A percentile compares a stretch with the other conserved stretches of the same genome.
Evolutionary conservation across 2,329 filamentous ascomycete species (phyloP).

Genomic region (Colletotrichum sp.): DNA sequence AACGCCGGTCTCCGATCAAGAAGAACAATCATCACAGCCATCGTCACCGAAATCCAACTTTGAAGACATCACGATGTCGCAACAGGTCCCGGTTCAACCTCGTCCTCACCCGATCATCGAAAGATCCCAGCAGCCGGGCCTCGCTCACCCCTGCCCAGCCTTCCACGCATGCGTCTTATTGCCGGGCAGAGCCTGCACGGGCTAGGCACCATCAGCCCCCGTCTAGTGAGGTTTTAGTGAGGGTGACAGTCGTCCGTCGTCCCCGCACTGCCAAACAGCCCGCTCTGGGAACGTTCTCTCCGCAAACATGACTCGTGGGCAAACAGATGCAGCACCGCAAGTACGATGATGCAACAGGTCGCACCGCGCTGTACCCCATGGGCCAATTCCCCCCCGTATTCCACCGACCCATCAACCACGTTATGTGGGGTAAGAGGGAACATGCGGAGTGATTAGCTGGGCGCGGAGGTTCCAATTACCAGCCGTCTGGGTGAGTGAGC

Average conservation of each 20-base stretch:
- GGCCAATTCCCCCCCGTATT: not conserved
- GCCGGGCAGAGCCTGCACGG: not conserved
- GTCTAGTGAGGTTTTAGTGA: not conserved
- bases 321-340: not conserved
- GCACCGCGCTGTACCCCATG: slow-evolving; percentile 13
- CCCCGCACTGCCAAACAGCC: not conserved
- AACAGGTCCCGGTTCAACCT: not conserved
- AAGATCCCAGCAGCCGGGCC: not conserved
- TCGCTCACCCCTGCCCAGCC: not conserved
- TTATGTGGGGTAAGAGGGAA: slow-evolving; percentile 3
- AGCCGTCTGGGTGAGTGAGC: not conserved
- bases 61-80: not conserved
- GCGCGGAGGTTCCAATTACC: not conserved
- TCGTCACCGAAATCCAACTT: not conserved
- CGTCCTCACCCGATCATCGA: slow-evolving; percentile 12
- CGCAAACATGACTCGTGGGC: slow-evolving; percentile 4
- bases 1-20: not conserved
- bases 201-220: not conserved
- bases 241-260: slow-evolving; percentile 16
- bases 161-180: not conserved
- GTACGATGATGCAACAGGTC: slow-evolving; percentile 5
- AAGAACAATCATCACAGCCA: not conserved
- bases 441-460: not conserved
- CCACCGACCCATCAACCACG: slow-evolving; percentile 1
- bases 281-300: not conserved